These are phyloP conservation scores for Blastocystis sp. DNA, from an alignment of 352 stramenopile genomes.

Conservation along the genomic window DNA sequence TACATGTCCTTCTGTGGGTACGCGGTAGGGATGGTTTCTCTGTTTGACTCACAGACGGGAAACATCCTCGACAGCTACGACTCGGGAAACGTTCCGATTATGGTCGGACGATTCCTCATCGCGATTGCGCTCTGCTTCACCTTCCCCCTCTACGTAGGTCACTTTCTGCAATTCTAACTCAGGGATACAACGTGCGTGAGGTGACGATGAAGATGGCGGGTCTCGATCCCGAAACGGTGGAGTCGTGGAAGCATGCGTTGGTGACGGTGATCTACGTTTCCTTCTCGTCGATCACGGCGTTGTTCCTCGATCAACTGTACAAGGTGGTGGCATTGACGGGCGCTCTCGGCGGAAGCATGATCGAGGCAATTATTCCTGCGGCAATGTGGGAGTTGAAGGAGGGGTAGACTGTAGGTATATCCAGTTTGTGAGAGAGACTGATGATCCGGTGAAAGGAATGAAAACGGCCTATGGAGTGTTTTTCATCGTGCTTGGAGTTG, in stretches of 20 bases:
- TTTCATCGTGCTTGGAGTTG: neutral
- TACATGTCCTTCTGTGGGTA: constrained; percentile 56
- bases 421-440: constrained; percentile 19
- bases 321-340: constrained; percentile 40
- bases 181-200: constrained; percentile 50
- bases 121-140: constrained; percentile 51
- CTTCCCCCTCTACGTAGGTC: constrained; percentile 54
- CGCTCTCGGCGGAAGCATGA: constrained; percentile 31
- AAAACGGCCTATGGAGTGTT: neutral
- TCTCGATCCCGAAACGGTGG: neutral
- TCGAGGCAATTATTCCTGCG: constrained; percentile 50
- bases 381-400: neutral
- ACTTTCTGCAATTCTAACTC: neutral
- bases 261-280: constrained; percentile 37
- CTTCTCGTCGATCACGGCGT: constrained; percentile 31
- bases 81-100: neutral
- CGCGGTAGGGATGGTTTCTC: neutral
- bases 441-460: neutral
- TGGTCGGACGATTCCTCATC: constrained; percentile 37
- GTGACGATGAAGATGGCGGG: constrained; percentile 42
- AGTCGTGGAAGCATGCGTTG: constrained; percentile 31
- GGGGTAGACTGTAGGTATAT: neutral
- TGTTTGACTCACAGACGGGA: neutral
- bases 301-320: constrained; percentile 34
- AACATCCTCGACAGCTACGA: constrained; percentile 51